A percentile compares a stretch with the other conserved stretches of the same genome.
Evolutionary conservation across 78 protist genomes (phyloP).

Genomic region (Polysphondylium violaceum): DNA sequence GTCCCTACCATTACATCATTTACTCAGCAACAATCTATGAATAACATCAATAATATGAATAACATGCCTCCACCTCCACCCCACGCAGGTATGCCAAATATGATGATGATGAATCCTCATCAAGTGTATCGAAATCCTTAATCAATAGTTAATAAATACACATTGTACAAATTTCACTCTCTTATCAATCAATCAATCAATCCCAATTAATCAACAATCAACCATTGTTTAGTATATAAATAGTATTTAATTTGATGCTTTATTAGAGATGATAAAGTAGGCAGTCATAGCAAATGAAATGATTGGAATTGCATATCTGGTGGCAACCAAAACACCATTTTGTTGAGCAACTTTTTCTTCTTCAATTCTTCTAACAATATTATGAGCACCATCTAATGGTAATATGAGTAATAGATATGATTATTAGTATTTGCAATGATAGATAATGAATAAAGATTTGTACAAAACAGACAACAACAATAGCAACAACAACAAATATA

Average conservation of each 20-base stretch:
- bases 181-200: too few species aligned
- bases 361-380: conserved; percentile 17
- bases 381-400: conserved; percentile 55
- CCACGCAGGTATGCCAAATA: too few species aligned
- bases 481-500: too few species aligned
- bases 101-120: too few species aligned
- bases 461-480: neutral
- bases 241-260: too few species aligned
- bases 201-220: too few species aligned
- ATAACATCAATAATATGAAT: neutral
- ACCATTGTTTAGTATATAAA: too few species aligned
- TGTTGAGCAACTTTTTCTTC: conserved; percentile 2
- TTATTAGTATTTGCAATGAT: neutral
- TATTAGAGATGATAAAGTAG: too few species aligned
- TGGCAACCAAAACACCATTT: neutral
- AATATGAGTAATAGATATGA: neutral
- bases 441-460: neutral
- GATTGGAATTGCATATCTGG: conserved; percentile 5
- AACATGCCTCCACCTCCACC: neutral
- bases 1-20: neutral
- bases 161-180: too few species aligned
- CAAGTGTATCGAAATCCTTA: too few species aligned
- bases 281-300: neutral
- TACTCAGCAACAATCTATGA: neutral
- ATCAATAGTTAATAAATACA: too few species aligned